These are phyloP conservation scores for Hagleromyces aurorensis DNA, from an alignment of 805 yeast species.

Conservation along the genomic window DNA sequence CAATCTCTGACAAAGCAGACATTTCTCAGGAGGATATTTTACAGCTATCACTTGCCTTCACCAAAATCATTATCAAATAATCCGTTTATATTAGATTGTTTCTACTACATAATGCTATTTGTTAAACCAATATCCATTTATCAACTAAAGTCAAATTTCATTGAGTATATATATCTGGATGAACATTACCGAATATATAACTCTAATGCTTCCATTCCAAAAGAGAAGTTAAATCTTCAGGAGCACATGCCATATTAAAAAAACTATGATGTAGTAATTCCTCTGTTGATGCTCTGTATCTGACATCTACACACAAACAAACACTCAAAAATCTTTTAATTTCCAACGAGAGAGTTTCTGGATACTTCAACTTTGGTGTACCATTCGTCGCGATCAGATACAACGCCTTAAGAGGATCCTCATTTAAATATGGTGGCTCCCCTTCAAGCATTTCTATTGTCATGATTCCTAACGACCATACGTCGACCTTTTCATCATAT, in stretches of 20 bases:
- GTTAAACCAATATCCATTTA: too few relatives aligned
- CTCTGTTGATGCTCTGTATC: conserved; percentile 83
- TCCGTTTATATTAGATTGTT: neutral
- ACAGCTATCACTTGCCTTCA: conserved; percentile 23
- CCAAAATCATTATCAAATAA: conserved; percentile 15
- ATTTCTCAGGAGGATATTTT: conserved; percentile 25
- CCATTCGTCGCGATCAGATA: conserved; percentile 95
- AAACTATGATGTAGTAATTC: conserved; percentile 76
- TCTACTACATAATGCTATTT: too few relatives aligned
- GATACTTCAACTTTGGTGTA: conserved; percentile 88
- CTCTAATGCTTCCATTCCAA: conserved; percentile 40
- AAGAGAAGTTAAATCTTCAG: conserved; percentile 50
- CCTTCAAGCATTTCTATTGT: conserved; percentile 98
- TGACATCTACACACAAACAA: conserved; percentile 90
- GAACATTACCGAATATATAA: too few relatives aligned
- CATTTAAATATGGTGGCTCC: conserved; percentile 96
- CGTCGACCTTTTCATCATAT: conserved; percentile 94
- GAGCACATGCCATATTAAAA: conserved; percentile 53
- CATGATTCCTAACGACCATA: conserved; percentile 98
- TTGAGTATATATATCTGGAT: too few relatives aligned
- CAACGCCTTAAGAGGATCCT: conserved; percentile 88
- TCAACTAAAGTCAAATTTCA: too few relatives aligned
- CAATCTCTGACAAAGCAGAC: conserved; percentile 27
- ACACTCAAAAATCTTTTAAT: conserved; percentile 83
- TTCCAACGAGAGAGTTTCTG: conserved; percentile 69